A percentile compares a stretch with the other conserved stretches of the same genome.
Evolutionary conservation across 2,329 filamentous ascomycete genomes (phyloP).

Genomic region (Pyrenophora teres): DNA sequence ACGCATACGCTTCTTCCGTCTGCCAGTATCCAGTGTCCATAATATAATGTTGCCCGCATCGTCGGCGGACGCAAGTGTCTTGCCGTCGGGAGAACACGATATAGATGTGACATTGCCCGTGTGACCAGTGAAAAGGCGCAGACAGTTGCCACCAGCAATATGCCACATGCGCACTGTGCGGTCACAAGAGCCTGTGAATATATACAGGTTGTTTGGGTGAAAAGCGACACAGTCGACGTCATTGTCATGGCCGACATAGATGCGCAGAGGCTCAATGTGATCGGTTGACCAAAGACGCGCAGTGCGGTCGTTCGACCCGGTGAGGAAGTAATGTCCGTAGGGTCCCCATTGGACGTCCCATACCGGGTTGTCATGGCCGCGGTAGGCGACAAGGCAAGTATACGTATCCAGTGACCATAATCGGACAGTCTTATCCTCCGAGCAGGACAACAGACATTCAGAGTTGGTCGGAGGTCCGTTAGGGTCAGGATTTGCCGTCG

Average conservation of each 20-base stretch:
- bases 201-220: slow-evolving; percentile 91
- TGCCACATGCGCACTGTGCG: slow-evolving; percentile 98
- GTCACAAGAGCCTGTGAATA: slow-evolving; percentile 92
- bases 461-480: slow-evolving; percentile 61
- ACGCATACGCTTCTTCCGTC: slow-evolving; percentile 86
- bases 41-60: slow-evolving; percentile 87
- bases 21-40: slow-evolving; percentile 90
- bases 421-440: slow-evolving; percentile 84
- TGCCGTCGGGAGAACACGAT: slow-evolving; percentile 84
- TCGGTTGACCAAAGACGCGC: slow-evolving; percentile 92
- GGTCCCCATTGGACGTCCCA: slow-evolving; percentile 90
- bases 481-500: slow-evolving; percentile 56
- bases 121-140: slow-evolving; percentile 91
- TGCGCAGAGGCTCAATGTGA: slow-evolving; percentile 83
- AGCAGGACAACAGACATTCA: slow-evolving; percentile 83
- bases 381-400: slow-evolving; percentile 92
- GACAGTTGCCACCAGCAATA: slow-evolving; percentile 81
- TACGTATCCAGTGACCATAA: slow-evolving; percentile 93
- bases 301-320: slow-evolving; percentile 85
- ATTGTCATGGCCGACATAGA: slow-evolving; percentile 91
- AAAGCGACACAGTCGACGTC: slow-evolving; percentile 90
- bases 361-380: slow-evolving; percentile 86
- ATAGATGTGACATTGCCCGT: slow-evolving; percentile 83
- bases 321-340: slow-evolving; percentile 93
- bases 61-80: slow-evolving; percentile 88